Percentiles rank a stretch among this genome's conserved stretches.
Conservation (phyloP, 257 asterid species). For the Echium plantagineum region DNA sequence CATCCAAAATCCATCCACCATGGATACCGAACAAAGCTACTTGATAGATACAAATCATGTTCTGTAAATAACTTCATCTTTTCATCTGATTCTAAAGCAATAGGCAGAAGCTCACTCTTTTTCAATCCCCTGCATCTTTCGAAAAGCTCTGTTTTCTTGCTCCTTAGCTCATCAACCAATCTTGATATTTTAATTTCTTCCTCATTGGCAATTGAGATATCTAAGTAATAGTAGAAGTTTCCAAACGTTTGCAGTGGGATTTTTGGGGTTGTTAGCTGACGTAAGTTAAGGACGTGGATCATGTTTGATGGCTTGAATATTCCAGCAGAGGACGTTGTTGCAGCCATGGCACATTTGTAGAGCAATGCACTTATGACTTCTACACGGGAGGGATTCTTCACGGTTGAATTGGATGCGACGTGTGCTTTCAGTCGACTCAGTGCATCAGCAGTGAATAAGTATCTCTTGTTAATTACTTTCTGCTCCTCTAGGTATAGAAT, state of each 20-base stretch:
- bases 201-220: background rate
- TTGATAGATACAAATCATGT: too few species aligned
- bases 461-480: background rate
- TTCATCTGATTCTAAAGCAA: too few species aligned
- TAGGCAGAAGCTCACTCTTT: background rate
- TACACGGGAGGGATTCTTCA: constrained; percentile 6
- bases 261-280: constrained; percentile 2
- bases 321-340: background rate
- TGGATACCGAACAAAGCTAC: background rate
- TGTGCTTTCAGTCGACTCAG: constrained; percentile 2
- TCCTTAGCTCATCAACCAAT: background rate
- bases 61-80: too few species aligned
- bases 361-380: constrained; percentile 8
- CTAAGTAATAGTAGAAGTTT: background rate
- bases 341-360: constrained; percentile 6
- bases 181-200: background rate
- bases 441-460: background rate
- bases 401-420: background rate
- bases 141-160: background rate
- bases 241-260: constrained; percentile 4
- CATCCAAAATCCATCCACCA: background rate
- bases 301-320: constrained; percentile 1
- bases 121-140: background rate
- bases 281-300: constrained; percentile 1
- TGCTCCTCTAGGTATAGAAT: background rate